Base-by-base conservation (phyloP, 1,284 basidiomycete species). In the Rhizopogon parksii region DNA sequence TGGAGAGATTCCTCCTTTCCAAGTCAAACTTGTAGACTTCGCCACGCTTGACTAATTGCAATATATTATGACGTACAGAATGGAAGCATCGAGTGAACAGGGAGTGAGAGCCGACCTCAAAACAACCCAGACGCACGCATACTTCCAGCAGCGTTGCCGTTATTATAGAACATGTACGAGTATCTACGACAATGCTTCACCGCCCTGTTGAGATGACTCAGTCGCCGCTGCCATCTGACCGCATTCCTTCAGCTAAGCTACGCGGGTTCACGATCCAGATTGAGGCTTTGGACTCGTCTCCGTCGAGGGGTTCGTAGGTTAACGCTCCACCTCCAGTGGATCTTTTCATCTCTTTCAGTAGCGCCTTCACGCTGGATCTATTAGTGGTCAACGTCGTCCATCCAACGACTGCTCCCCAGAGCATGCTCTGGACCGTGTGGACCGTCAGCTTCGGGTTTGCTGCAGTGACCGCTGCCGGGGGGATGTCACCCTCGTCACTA, bases 181-280 rank as follows among this genome's bases (percentile, higher is more conserved):
- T 27, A 27, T 27, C 8, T 27, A 27, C 6, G 8, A 27, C 7
- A 27, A 27, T 8, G 25, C 25, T 27, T 7, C 25, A 27, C 25
- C 2, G 6, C 25, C 27, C 7, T 9, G 8, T 27, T 27, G 27
- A 27, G 7, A 27, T 27, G 7, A 27, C 30, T 32, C 30, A 11
- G 9, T 32, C 30, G 11, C 4, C 30, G 11, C 30, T 32, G 11
- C 30, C 9, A 32, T 32, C 30, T 4, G 30, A 32, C 9, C 77
- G 62, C 82, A 86, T 85, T 4, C 79, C 79, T 63, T 88, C 87
- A 4, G 86, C 83, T 53, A 90, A 67, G 68, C 85, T 88, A 43
- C 85, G 71, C 2, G 87, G 87, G 54, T 88, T 84, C 0, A 88
- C 74, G 14, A 85, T 70, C 86, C 86, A 89, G 19, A 88, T 67